Evolutionary conservation across 1,284 basidiomycete genomes (phyloP), one percentile per base, ranked within the genome.

Genomic region (Microbotryum silenes-acaulis): DNA sequence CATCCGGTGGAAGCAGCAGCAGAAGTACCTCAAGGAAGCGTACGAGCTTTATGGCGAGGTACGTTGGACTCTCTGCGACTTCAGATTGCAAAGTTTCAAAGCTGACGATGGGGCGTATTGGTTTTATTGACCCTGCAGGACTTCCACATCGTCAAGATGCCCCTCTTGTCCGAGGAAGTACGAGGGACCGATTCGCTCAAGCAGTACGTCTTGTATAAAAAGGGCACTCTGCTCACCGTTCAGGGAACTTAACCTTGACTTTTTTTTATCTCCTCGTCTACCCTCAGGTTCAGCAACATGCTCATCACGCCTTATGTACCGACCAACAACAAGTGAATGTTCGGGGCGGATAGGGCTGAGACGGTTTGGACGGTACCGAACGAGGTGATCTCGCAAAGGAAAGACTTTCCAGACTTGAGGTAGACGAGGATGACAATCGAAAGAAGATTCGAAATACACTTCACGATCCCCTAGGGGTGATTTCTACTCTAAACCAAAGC

Each of bases 1-100:
- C 49, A 92, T 97, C 25, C 84, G 94, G 65, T 87, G 92, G 78
- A 88, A 88, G 78, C 98, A 98, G 92, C 94, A 97, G 78, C 90
- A 93, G 77, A 97, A 96, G 76, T 97, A 97, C 75, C 83, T 97
- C 33, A 81, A 80, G 59, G 92, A 96, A 78, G 91, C 92, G 29
- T 89, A 94, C 75, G 91, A 96, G 74, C 85, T 96, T 60, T 96
- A 96, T 74, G 63, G 61, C 21, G 66, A 67, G 60, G 65, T 64
- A 51, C 45, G 63, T 31, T 8, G 9, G 7, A 4, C 6, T 46
- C 12, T 12, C 25, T 45, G 18, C 5, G 37, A 27, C 14, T 18
- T 31, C 0, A 20, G 20, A 23, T 29, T 14, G 27, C 33, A 14
- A 10, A 10, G 0, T 1, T 4, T 5, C 18, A 14, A 4, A 23